These are phyloP conservation scores for Uromyces viciae-fabae DNA, from an alignment of 1,284 basidiomycete genomes.

Conservation along the genomic window DNA sequence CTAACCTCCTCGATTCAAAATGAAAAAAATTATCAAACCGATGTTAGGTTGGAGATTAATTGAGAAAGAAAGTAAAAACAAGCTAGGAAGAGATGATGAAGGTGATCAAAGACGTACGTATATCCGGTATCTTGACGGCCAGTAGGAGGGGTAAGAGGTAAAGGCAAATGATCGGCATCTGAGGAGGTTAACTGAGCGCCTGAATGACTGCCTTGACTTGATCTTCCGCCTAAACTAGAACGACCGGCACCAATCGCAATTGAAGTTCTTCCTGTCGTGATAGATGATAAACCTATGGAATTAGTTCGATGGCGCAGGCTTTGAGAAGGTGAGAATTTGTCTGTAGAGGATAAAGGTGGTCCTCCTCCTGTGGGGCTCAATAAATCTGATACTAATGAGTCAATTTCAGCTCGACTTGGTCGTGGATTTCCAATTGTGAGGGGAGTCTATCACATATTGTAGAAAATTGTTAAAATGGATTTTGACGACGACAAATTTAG, in stretches of 20 bases:
- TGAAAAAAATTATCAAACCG: neutral
- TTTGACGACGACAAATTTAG: too few relatives aligned
- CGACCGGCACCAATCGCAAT: neutral
- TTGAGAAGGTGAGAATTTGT: slow-evolving; percentile 1
- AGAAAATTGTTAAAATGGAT: neutral
- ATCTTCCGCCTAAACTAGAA: slow-evolving; percentile 28
- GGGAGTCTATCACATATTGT: neutral
- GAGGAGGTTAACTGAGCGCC: slow-evolving; percentile 28
- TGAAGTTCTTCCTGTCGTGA: neutral
- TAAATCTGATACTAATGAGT: slow-evolving; percentile 36
- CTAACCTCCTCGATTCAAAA: neutral
- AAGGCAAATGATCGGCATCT: slow-evolving; percentile 6
- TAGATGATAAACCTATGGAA: neutral
- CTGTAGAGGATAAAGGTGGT: slow-evolving; percentile 15
- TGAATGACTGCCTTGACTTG: slow-evolving; percentile 43
- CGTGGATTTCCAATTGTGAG: slow-evolving; percentile 9
- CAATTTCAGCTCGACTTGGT: slow-evolving; percentile 39
- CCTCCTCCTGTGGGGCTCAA: slow-evolving; percentile 29
- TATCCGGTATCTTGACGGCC: slow-evolving; percentile 17
- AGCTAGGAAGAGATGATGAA: neutral
- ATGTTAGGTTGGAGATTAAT: neutral
- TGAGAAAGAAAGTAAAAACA: neutral
- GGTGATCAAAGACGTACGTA: slow-evolving; percentile 17
- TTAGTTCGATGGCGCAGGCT: neutral
- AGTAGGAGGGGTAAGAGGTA: neutral